phyloP scores from a whole-genome alignment of 352 stramenopile species.

The Globisporangium cylindrosporum region DNA sequence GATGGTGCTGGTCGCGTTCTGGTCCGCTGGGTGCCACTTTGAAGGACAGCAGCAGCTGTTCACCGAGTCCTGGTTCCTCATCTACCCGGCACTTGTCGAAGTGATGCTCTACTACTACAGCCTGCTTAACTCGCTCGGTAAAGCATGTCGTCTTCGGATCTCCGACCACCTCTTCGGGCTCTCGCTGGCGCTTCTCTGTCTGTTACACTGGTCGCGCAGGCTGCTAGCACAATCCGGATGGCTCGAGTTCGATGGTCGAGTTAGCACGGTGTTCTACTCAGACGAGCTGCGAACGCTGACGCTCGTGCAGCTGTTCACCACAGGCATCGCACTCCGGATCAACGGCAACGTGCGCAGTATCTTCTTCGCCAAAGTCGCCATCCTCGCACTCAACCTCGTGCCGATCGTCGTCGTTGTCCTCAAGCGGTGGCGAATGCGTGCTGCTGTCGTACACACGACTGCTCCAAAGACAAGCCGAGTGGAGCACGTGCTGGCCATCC shows the following conservation, averaged over 20 bases:
- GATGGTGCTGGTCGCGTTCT: background rate
- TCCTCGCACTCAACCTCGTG: background rate
- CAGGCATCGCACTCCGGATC: background rate
- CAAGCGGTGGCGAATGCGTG: background rate
- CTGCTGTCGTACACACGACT: too few species aligned
- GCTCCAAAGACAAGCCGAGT: background rate
- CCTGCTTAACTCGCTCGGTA: background rate
- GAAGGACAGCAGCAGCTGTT: background rate
- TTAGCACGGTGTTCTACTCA: background rate
- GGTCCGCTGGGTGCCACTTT: background rate
- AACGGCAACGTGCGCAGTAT: constrained; percentile 1
- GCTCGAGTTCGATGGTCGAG: background rate
- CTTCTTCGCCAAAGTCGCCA: background rate
- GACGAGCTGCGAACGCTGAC: background rate
- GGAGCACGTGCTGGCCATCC: background rate
- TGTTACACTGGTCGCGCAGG: background rate
- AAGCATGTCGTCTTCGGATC: background rate
- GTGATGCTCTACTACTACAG: constrained; percentile 1
- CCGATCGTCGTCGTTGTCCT: background rate
- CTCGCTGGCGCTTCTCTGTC: background rate
- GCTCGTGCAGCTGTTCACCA: background rate
- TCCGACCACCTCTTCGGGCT: background rate
- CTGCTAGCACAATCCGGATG: background rate
- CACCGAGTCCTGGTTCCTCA: background rate
- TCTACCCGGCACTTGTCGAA: background rate